Conservation (phyloP, 1,284 basidiomycete genomes). For the Anthracocystis walkeri region DNA sequence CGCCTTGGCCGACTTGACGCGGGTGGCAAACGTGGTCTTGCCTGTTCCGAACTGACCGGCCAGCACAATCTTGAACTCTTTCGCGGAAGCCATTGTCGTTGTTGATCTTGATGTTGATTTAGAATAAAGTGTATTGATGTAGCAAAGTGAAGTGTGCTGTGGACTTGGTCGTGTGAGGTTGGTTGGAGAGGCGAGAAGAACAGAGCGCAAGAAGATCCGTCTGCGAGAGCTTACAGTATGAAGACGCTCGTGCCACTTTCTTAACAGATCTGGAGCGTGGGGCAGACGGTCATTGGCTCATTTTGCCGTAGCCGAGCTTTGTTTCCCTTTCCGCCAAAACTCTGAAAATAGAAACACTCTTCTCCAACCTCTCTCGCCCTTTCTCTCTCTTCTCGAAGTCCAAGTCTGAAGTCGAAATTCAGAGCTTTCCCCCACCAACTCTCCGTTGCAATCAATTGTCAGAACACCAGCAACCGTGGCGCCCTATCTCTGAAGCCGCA, state of each 20-base stretch:
- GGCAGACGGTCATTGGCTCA: not conserved
- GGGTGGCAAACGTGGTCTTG: conserved; percentile 52
- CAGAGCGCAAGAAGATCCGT: not conserved
- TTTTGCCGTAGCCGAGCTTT: not conserved
- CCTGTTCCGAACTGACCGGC: conserved; percentile 48
- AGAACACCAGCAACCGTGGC: too few relatives aligned
- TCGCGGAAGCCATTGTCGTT: conserved; percentile 28
- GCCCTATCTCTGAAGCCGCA: too few relatives aligned
- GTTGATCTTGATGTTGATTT: not conserved
- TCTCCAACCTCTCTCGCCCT: not conserved
- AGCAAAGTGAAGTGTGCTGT: not conserved
- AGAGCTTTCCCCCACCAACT: too few relatives aligned
- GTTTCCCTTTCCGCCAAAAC: not conserved
- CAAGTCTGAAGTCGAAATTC: too few relatives aligned
- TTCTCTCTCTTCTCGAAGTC: too few relatives aligned
- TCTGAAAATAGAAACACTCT: not conserved
- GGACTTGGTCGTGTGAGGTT: conserved; percentile 3
- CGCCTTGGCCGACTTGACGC: conserved; percentile 43
- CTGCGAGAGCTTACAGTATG: not conserved
- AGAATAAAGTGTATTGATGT: not conserved
- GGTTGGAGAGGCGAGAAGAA: too few relatives aligned
- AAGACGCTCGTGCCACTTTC: conserved; percentile 2
- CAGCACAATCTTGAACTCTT: conserved; percentile 53
- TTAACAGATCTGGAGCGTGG: not conserved
- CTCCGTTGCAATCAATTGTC: too few relatives aligned